Evolutionary conservation across 768 basidiomycete genomes (phyloP), one percentile per base, ranked within the genome.

Genomic region (Calocybe cyanea): DNA sequence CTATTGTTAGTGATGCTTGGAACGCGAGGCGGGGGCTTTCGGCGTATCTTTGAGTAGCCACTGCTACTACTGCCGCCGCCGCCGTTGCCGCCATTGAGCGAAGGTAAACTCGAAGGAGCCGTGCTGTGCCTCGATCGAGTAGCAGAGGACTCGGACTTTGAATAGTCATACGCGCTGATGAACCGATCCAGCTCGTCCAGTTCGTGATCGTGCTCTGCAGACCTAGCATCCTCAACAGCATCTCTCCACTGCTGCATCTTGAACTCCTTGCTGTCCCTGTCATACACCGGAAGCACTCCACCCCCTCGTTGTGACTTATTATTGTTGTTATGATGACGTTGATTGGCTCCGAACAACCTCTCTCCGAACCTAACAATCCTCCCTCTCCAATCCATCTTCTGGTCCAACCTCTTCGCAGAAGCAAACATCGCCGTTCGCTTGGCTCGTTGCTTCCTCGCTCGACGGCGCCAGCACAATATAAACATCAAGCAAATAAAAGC

Each of bases 401-500:
- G 62, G 55, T 78, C 58, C 30, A 86, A 63, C 9, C 71, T 67
- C 64, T 83, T 86, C 35, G 71, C 70, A 10, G 69, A 67, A 1
- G 84, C 83, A 59, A 89, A 90, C 52, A 62, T 64, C 9, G 75
- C 78, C 1, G 89, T 91, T 31, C 68, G 69, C 59, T 86, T 75
- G 14, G 78, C 80, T 24, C 87, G 80, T 56, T 77, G 74, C 59
- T 82, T 83, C 60, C 80, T 79, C 32, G 80, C 81, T 40, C 76
- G 80, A 14, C 85, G 74, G 18, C 89, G 79, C 79, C 83, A 90
- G 53, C 72, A 75, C 69, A 79, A 73, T 49, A 91, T 58, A 49
- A 88, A 62, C 37, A 77, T 61, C 33, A 89, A 46, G 59, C 88
- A 81, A 63, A 91, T 82, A 64, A 91, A 86, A 13, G 83, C 82